Evolutionary conservation across 2,329 filamentous ascomycete genomes (phyloP).

Genomic region (Neoarthrinium moseri): DNA sequence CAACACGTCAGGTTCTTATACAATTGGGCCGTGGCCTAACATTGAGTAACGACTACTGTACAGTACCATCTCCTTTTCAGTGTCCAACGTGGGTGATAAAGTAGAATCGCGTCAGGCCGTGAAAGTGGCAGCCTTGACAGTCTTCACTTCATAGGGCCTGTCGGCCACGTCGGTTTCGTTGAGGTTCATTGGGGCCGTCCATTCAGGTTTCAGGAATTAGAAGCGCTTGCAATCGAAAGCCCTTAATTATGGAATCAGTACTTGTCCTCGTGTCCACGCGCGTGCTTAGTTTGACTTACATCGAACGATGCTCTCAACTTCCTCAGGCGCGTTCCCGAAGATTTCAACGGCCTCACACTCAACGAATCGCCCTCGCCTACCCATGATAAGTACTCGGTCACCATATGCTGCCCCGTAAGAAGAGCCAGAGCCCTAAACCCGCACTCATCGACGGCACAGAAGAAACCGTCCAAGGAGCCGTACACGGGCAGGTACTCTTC

Average conservation of each 20-base stretch:
- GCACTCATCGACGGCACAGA: conserved; percentile 16
- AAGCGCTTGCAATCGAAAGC: conserved; percentile 11
- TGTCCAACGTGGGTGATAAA: too few relatives aligned
- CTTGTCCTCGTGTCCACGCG: not conserved
- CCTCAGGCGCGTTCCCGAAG: conserved; percentile 4
- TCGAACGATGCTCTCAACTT: conserved; percentile 21
- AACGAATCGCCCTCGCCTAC: conserved; percentile 14
- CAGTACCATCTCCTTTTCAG: too few relatives aligned
- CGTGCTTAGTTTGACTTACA: conserved; percentile 13
- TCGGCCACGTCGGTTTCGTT: too few relatives aligned
- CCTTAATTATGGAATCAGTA: conserved; percentile 1
- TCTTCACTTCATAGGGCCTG: too few relatives aligned
- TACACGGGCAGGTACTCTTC: conserved; percentile 16
- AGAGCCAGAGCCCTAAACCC: conserved; percentile 20
- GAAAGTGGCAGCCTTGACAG: too few relatives aligned
- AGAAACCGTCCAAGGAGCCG: conserved; percentile 18
- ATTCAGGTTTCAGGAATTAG: conserved; percentile 3
- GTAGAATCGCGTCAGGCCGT: too few relatives aligned
- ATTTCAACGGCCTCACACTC: conserved; percentile 11
- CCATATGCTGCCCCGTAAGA: conserved; percentile 13
- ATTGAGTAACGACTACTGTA: too few relatives aligned
- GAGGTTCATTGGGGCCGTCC: too few relatives aligned
- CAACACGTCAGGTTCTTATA: too few relatives aligned
- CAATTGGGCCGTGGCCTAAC: too few relatives aligned
- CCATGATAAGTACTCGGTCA: conserved; percentile 19